A percentile compares a stretch with the other conserved stretches of the same genome.
Conservation (phyloP, 176 grass and related monocot species). For the Lolium multiflorum region DNA sequence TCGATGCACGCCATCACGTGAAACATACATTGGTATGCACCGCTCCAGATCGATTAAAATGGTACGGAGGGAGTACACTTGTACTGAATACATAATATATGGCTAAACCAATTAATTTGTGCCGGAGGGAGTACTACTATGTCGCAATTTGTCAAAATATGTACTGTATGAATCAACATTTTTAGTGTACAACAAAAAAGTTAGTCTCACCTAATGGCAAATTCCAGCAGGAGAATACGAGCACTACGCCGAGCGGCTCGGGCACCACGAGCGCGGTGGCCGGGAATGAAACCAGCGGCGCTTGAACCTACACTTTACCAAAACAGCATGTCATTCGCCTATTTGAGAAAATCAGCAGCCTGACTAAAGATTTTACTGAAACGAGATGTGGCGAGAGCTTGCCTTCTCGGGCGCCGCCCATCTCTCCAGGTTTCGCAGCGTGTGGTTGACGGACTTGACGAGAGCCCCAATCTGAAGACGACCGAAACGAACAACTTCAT, state of each 20-base stretch:
- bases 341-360: neutral
- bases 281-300: conserved; percentile 71
- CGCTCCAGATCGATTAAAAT: too few relatives aligned
- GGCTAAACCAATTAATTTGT: too few relatives aligned
- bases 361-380: neutral
- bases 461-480: conserved; percentile 56
- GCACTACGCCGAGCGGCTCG: conserved; percentile 83
- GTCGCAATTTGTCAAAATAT: neutral
- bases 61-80: too few relatives aligned
- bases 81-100: too few relatives aligned
- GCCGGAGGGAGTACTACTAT: neutral
- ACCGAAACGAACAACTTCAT: neutral
- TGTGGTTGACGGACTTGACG: conserved; percentile 51
- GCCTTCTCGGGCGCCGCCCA: conserved; percentile 78
- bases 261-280: conserved; percentile 59
- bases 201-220: conserved; percentile 57
- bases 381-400: neutral
- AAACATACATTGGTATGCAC: too few relatives aligned
- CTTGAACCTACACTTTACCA: conserved; percentile 33
- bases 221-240: conserved; percentile 87
- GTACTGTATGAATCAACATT: neutral
- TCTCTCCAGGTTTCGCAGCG: conserved; percentile 60
- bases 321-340: neutral
- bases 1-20: too few relatives aligned
- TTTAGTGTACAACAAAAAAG: neutral